Conservation (phyloP, 345 rosid genomes). For the Euphorbia lathyris region DNA sequence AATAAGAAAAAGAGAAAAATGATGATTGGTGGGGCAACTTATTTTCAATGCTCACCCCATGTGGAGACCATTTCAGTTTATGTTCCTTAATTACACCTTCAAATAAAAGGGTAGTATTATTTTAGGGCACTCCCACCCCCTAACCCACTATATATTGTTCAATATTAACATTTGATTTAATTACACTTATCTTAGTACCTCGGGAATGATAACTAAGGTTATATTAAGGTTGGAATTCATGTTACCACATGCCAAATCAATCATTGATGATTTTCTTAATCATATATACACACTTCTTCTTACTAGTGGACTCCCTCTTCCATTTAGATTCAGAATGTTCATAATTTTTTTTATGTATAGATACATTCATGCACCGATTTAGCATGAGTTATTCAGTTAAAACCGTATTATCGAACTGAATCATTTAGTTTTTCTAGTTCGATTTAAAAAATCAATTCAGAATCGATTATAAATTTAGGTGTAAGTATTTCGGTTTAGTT, state of each 20-base stretch:
- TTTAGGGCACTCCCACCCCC: neutral
- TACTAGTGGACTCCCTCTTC: constrained; percentile 8
- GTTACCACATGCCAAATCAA: constrained; percentile 28
- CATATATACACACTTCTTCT: neutral
- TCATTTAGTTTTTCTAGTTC: too few relatives aligned
- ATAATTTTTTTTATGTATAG: too few relatives aligned
- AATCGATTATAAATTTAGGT: too few relatives aligned
- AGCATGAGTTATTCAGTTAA: too few relatives aligned
- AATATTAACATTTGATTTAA: neutral
- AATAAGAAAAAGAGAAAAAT: neutral
- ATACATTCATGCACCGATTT: too few relatives aligned
- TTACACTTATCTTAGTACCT: constrained; percentile 11
- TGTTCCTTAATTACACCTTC: constrained; percentile 22
- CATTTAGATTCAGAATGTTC: too few relatives aligned
- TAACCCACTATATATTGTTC: neutral
- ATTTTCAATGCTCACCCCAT: constrained; percentile 30
- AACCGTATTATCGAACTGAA: too few relatives aligned
- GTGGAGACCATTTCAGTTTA: constrained; percentile 41
- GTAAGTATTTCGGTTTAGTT: too few relatives aligned
- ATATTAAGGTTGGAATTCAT: constrained; percentile 13
- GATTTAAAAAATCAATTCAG: too few relatives aligned
- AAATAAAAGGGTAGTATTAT: neutral
- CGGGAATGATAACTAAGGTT: constrained; percentile 22
- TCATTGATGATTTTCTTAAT: constrained; percentile 9
- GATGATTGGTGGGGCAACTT: constrained; percentile 31